Base-by-base conservation (phyloP, 1,284 basidiomycete genomes). In the Amylostereum chailletii region DNA sequence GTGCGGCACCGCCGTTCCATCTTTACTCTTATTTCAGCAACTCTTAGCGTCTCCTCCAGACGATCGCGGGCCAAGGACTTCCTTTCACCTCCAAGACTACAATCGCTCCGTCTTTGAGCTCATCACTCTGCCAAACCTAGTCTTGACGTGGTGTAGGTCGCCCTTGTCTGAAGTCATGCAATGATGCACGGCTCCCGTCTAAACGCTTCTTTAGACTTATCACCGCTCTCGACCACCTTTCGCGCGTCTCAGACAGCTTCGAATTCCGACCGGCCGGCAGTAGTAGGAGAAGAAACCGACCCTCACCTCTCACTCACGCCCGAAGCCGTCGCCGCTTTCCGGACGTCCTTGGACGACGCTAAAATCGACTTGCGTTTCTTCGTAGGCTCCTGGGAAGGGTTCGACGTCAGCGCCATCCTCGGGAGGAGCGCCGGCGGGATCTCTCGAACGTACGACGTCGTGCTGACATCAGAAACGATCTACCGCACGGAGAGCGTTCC, bases 381-480 rank as follows among this genome's bases (percentile, higher is more conserved):
- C 60, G 77, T 83, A 19, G 94, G 94, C 0, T 78, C 85, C 10
- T 99, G 95, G 95, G 65, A 72, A 27, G 62, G 68, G 8, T 81
- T 83, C 52, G 63, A 76, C 48, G 55, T 68, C 46, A 10, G 52
- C 46, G 33, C 52, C 42, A 44, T 56, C 32, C 36, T 48, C 31
- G 38, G 2, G 38, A 49, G 19, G 32, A 1, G 6, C 45, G 43
- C 41, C 11, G 30, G 2, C 31, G 29, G 33, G 9, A 27, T 4
- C 38, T 7, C 43, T 48, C 51, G 5, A 4, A 29, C 32, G 4
- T 93, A 89, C 63, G 78, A 92, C 58, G 55, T 95, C 44, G 69
- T 95, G 1, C 67, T 98, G 43, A 93, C 91, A 0, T 90, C 90
- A 26, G 95, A 99, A 70, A 98, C 95, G 27, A 92, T 97, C 32